Conservation (phyloP, 2,329 filamentous ascomycete species). For the Knoxdaviesia capensis region DNA sequence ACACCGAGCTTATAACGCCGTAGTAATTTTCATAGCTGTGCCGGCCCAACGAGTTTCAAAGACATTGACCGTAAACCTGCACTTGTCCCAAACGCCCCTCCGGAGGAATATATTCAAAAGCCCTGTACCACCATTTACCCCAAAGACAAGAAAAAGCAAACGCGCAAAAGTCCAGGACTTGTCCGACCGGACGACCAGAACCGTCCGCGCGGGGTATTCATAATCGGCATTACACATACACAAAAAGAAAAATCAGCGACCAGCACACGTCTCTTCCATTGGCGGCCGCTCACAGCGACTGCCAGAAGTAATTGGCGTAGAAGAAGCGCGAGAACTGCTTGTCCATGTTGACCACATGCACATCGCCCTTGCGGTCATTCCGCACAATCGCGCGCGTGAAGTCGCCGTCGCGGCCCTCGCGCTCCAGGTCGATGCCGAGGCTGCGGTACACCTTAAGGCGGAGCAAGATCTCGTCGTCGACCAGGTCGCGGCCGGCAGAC, state of each 20-base stretch:
- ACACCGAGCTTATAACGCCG: no score
- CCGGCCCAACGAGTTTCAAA: no score
- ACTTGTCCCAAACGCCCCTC: no score
- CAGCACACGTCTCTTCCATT: not conserved
- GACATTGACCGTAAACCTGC: no score
- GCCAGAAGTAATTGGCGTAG: slow-evolving; percentile 94
- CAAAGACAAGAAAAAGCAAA: no score
- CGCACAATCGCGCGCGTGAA: slow-evolving; percentile 73
- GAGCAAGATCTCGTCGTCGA: slow-evolving; percentile 47
- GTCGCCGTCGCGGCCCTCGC: slow-evolving; percentile 52
- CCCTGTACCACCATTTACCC: no score
- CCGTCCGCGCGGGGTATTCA: not conserved
- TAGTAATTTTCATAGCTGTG: no score
- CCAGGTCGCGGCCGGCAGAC: slow-evolving; percentile 15
- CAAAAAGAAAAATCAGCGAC: slow-evolving; percentile 6
- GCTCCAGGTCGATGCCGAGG: slow-evolving; percentile 73
- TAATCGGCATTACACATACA: not conserved
- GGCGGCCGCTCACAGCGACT: slow-evolving; percentile 41
- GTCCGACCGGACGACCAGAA: no score
- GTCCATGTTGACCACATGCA: slow-evolving; percentile 88
- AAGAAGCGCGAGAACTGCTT: slow-evolving; percentile 80
- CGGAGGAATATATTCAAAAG: no score
- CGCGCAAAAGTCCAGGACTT: no score
- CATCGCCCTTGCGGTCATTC: slow-evolving; percentile 73
- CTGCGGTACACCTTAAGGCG: slow-evolving; percentile 82